phyloP scores from a whole-genome alignment of 108 stramenopile species.

The Aurantiochytrium sp. region DNA sequence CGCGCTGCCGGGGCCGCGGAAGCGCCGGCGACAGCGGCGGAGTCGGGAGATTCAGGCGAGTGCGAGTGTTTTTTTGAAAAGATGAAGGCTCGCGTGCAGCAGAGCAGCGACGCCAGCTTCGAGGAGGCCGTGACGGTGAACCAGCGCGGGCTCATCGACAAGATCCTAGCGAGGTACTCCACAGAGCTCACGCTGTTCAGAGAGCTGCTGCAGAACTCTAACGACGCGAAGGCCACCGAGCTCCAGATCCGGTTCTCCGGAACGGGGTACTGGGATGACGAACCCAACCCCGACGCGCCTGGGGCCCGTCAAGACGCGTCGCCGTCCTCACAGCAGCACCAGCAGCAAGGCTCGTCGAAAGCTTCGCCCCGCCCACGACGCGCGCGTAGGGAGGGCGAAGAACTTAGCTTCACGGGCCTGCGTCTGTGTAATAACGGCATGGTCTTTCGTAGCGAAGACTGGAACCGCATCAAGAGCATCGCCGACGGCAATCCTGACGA shows the following conservation, averaged over 20 bases:
- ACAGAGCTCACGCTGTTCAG: conserved; percentile 71
- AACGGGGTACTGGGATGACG: background rate
- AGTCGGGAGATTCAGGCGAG: too few relatives aligned
- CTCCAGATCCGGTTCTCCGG: conserved; percentile 72
- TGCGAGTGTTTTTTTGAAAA: too few relatives aligned
- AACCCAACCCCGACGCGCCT: background rate
- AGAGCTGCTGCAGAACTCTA: conserved; percentile 75
- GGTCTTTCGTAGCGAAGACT: conserved; percentile 73
- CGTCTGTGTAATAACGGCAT: conserved; percentile 72
- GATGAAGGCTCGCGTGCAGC: conserved; percentile 26
- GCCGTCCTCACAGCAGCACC: background rate
- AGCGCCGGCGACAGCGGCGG: too few relatives aligned
- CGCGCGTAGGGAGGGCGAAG: background rate
- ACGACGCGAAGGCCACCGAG: conserved; percentile 71
- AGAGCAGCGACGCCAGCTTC: conserved; percentile 30
- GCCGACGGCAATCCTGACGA: conserved; percentile 78
- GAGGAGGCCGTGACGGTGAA: conserved; percentile 72
- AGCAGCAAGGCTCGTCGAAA: background rate
- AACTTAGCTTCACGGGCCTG: conserved; percentile 57
- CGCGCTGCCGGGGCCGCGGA: too few relatives aligned
- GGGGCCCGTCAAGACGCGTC: too few relatives aligned
- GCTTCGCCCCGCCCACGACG: background rate
- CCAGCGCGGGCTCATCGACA: conserved; percentile 79
- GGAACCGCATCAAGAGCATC: conserved; percentile 71
- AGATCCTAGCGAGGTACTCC: conserved; percentile 75